A percentile compares a stretch with the other conserved stretches of the same genome.
phyloP scores from a whole-genome alignment of 164 flowering plant genomes.

The Aristolochia californica region DNA sequence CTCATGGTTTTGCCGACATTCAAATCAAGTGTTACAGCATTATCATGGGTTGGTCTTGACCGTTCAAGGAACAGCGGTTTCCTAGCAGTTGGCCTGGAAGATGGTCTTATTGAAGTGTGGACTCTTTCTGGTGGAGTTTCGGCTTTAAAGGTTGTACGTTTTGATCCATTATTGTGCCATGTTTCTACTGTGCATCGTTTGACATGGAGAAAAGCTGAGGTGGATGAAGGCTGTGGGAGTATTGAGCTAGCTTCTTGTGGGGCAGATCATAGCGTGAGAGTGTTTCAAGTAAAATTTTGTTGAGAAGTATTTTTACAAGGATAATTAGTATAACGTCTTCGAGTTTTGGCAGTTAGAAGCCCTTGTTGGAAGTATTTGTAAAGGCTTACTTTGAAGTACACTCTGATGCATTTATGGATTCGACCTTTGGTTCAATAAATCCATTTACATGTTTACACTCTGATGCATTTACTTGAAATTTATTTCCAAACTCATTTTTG shows the following conservation, averaged over 20 bases:
- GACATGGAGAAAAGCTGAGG: conserved; percentile 47
- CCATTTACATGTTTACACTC: too few species aligned
- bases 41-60: conserved; percentile 64
- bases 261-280: conserved; percentile 70
- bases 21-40: conserved; percentile 61
- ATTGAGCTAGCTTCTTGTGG: conserved; percentile 89
- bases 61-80: conserved; percentile 32
- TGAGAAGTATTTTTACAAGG: neutral
- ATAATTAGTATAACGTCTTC: neutral
- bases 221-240: conserved; percentile 18
- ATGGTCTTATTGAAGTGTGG: conserved; percentile 84
- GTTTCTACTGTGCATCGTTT: conserved; percentile 70
- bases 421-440: too few species aligned
- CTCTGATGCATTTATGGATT: too few species aligned
- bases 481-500: too few species aligned
- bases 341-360: too few species aligned
- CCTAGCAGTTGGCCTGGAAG: conserved; percentile 87
- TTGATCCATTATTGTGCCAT: conserved; percentile 73
- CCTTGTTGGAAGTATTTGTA: too few species aligned
- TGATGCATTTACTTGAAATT: too few species aligned
- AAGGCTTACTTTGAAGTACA: too few species aligned
- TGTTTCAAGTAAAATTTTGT: conserved; percentile 33
- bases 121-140: conserved; percentile 21
- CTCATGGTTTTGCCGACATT: conserved; percentile 54
- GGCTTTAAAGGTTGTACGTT: conserved; percentile 25